Evolutionary conservation across 495 filamentous ascomycete species (phyloP).

Genomic region (Annulohypoxylon maeteangense): DNA sequence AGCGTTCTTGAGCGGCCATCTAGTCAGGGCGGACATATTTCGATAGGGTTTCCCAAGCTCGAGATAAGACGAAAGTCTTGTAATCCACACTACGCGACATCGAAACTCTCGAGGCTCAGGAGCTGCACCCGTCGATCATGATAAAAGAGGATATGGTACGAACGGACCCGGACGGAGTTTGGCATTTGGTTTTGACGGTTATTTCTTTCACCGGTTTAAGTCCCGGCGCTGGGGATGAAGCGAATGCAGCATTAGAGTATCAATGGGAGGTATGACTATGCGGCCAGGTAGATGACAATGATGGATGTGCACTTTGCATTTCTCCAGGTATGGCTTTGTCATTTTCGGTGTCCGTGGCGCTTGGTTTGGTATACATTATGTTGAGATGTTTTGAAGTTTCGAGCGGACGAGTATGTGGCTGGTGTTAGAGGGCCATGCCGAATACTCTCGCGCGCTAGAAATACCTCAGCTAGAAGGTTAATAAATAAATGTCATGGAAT

Average conservation of each 20-base stretch:
- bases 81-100: neutral
- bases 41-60: neutral
- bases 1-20: neutral
- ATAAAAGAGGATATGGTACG: neutral
- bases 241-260: constrained; percentile 25
- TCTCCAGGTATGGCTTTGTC: constrained; percentile 9
- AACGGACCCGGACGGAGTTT: neutral
- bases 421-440: neutral
- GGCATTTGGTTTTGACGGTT: constrained; percentile 1
- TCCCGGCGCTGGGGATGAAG: neutral
- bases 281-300: neutral
- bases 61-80: neutral
- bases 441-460: neutral
- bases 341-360: constrained; percentile 6
- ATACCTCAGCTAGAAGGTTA: constrained; percentile 1
- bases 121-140: neutral
- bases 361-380: constrained; percentile 25
- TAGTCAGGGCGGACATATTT: neutral
- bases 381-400: constrained; percentile 1
- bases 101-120: neutral
- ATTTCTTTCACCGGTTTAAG: constrained; percentile 1
- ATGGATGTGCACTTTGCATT: neutral
- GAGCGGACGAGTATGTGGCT: neutral
- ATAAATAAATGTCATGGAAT: neutral
- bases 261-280: constrained; percentile 26